These are phyloP conservation scores for Balansia obtecta DNA, from an alignment of 2,329 filamentous ascomycete species.

Conservation along the genomic window DNA sequence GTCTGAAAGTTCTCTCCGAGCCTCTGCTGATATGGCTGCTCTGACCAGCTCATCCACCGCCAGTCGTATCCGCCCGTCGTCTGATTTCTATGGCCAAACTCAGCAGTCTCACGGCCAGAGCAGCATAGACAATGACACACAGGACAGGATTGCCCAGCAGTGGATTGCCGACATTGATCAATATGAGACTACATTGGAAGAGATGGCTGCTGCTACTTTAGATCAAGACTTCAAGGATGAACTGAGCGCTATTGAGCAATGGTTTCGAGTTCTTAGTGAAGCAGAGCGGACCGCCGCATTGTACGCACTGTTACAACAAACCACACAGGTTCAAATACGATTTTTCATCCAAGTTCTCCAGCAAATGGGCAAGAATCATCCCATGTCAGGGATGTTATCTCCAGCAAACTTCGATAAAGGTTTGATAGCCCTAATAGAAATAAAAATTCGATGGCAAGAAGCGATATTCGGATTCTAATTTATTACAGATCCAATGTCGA, in stretches of 20 bases:
- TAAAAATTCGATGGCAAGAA: neutral
- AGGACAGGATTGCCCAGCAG: constrained; percentile 91
- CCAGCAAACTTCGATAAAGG: constrained; percentile 96
- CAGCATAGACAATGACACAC: constrained; percentile 62
- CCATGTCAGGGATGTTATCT: constrained; percentile 89
- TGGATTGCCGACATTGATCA: constrained; percentile 99
- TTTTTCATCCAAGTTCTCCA: constrained; percentile 99
- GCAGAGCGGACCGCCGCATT: constrained; percentile 90
- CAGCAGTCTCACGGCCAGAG: constrained; percentile 56
- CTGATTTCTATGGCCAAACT: constrained; percentile 80
- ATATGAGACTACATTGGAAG: constrained; percentile 95
- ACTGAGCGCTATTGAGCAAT: constrained; percentile 96
- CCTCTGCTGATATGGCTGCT: constrained; percentile 89
- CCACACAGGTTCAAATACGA: constrained; percentile 94
- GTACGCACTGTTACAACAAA: constrained; percentile 93
- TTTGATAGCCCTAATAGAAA: constrained; percentile 26
- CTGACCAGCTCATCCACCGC: constrained; percentile 56
- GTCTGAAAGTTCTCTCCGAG: constrained; percentile 74
- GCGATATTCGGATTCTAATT: constrained; percentile 11
- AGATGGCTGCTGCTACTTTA: constrained; percentile 97
- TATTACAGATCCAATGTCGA: constrained; percentile 80
- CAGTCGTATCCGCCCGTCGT: constrained; percentile 81
- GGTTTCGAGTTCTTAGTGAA: constrained; percentile 95
- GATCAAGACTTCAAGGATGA: constrained; percentile 99
- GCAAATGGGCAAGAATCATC: constrained; percentile 97